phyloP scores from a whole-genome alignment of 2,329 filamentous ascomycete genomes.

The Xylaria sp. region DNA sequence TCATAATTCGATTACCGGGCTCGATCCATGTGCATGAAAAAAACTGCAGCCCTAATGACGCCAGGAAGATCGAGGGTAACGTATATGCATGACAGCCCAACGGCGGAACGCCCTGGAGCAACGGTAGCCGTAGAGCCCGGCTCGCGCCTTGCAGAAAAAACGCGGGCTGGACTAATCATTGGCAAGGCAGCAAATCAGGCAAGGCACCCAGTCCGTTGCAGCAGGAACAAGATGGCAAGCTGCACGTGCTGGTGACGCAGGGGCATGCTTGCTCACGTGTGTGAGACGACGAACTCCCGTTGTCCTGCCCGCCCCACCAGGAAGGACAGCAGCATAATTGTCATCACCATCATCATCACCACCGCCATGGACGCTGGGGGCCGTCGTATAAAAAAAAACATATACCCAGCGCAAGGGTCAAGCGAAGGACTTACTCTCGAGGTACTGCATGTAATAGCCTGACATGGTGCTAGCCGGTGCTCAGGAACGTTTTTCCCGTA shows the following conservation, averaged over 20 bases:
- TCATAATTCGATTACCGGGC: conserved; percentile 43
- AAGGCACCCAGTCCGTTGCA: conserved; percentile 39
- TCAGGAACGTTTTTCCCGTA: conserved; percentile 42
- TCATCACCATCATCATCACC: background rate
- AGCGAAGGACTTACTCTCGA: conserved; percentile 72
- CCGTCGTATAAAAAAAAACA: conserved; percentile 28
- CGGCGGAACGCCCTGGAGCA: conserved; percentile 42
- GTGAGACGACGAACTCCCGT: conserved; percentile 50
- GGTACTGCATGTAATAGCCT: conserved; percentile 78
- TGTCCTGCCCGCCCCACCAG: conserved; percentile 45
- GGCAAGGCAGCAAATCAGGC: conserved; percentile 40
- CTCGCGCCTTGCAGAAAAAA: conserved; percentile 42
- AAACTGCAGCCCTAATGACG: conserved; percentile 49
- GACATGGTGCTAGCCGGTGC: conserved; percentile 59
- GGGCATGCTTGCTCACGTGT: conserved; percentile 52
- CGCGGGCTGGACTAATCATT: conserved; percentile 44
- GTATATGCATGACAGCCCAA: conserved; percentile 52
- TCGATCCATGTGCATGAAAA: conserved; percentile 39
- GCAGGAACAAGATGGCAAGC: conserved; percentile 47
- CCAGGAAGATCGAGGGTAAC: conserved; percentile 45
- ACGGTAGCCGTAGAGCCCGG: conserved; percentile 36
- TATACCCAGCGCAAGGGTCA: conserved; percentile 33
- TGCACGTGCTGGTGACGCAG: conserved; percentile 50
- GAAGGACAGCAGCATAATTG: conserved; percentile 43
- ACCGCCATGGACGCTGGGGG: conserved; percentile 42